A percentile compares a stretch with the other conserved stretches of the same genome.
These are phyloP conservation scores for Pichia terricola DNA, from an alignment of 1,139 yeast genomes.

Conservation along the genomic window DNA sequence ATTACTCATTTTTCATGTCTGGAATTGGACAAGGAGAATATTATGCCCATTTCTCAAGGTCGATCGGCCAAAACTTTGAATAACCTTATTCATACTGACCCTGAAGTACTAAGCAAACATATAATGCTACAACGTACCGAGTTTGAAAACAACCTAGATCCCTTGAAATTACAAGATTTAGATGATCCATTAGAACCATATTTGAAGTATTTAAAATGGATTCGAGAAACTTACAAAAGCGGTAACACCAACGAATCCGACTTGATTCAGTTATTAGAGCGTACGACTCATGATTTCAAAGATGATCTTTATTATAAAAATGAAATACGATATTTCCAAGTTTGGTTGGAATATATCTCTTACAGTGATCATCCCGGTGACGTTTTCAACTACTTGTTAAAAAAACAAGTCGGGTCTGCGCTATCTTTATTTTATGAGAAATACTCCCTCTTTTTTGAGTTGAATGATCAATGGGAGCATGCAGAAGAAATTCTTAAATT, in stretches of 20 bases:
- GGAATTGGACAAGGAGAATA: slow-evolving; percentile 74
- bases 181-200: slow-evolving; percentile 80
- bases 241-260: slow-evolving; percentile 65
- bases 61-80: slow-evolving; percentile 56
- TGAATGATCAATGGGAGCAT: slow-evolving; percentile 39
- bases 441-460: slow-evolving; percentile 61
- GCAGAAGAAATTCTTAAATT: slow-evolving; percentile 55
- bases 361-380: slow-evolving; percentile 67
- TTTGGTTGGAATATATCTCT: slow-evolving; percentile 72
- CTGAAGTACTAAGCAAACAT: slow-evolving; percentile 24
- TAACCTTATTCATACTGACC: slow-evolving; percentile 30
- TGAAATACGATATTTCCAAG: slow-evolving; percentile 67
- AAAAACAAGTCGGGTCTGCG: slow-evolving; percentile 61
- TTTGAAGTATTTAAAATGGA: slow-evolving; percentile 68
- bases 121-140: slow-evolving; percentile 30
- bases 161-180: slow-evolving; percentile 37
- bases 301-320: slow-evolving; percentile 62
- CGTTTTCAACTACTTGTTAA: slow-evolving; percentile 61
- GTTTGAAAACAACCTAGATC: slow-evolving; percentile 19
- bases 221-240: slow-evolving; percentile 53
- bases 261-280: slow-evolving; percentile 54
- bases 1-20: slow-evolving; percentile 19
- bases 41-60: slow-evolving; percentile 61
- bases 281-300: slow-evolving; percentile 62
- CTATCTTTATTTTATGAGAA: slow-evolving; percentile 73